These are phyloP conservation scores for Populus ilicifolia DNA, from an alignment of 345 rosid genomes.

Conservation along the genomic window DNA sequence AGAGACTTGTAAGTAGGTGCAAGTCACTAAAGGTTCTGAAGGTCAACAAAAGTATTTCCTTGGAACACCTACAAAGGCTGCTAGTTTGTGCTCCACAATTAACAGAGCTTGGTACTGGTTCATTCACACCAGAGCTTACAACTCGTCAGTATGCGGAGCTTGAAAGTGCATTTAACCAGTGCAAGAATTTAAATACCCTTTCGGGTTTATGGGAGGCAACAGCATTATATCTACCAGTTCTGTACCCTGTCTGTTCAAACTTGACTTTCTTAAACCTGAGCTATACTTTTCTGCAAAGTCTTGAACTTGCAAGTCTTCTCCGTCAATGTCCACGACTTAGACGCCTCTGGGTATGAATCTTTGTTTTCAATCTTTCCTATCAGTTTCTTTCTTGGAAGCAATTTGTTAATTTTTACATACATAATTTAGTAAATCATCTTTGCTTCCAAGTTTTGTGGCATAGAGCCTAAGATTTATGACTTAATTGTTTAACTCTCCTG, in stretches of 20 bases:
- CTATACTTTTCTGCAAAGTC: slow-evolving; percentile 47
- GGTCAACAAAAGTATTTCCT: slow-evolving; percentile 43
- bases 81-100: slow-evolving; percentile 48
- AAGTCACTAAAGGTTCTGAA: slow-evolving; percentile 51
- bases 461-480: not conserved
- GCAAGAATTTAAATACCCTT: slow-evolving; percentile 47
- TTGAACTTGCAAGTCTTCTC: slow-evolving; percentile 50
- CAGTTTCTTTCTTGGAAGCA: not conserved
- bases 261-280: slow-evolving; percentile 62
- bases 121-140: slow-evolving; percentile 45
- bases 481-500: not conserved
- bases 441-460: not conserved
- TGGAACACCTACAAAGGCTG: slow-evolving; percentile 51
- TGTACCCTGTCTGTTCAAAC: slow-evolving; percentile 42
- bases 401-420: not conserved
- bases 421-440: not conserved
- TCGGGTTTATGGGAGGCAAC: slow-evolving; percentile 61
- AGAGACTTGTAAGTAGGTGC: slow-evolving; percentile 56
- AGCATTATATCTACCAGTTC: slow-evolving; percentile 38
- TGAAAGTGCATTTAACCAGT: slow-evolving; percentile 39
- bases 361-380: not conserved
- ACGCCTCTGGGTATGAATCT: slow-evolving; percentile 56
- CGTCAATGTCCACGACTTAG: slow-evolving; percentile 50
- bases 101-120: slow-evolving; percentile 62
- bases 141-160: slow-evolving; percentile 32